Conservation (phyloP, 306 rosid species). For the Dalbergia cultrata region DNA sequence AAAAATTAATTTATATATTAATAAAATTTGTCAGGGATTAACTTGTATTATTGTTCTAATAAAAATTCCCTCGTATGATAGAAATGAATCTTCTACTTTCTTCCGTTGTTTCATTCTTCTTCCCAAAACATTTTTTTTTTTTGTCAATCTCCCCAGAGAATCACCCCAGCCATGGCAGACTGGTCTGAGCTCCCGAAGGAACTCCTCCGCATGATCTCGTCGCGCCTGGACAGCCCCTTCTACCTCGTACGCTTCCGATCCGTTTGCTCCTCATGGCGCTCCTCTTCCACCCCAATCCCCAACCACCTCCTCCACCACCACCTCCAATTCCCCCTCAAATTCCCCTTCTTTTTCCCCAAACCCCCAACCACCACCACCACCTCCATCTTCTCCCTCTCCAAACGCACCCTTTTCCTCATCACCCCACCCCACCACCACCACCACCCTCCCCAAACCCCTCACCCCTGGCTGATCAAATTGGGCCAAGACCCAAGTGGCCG, state of each 20-base stretch:
- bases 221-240: slow-evolving; percentile 27
- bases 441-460: not conserved
- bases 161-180: slow-evolving; percentile 30
- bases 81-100: too few species aligned
- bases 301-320: not conserved
- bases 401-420: slow-evolving; percentile 43
- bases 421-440: not conserved
- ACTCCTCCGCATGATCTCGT: slow-evolving; percentile 25
- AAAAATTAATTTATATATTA: too few species aligned
- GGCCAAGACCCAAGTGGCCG: not conserved
- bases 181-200: slow-evolving; percentile 48
- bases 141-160: not conserved
- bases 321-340: not conserved
- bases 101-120: too few species aligned
- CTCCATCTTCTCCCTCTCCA: slow-evolving; percentile 38
- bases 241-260: slow-evolving; percentile 48
- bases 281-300: not conserved
- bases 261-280: slow-evolving; percentile 53
- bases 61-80: too few species aligned
- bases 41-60: too few species aligned
- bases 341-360: slow-evolving; percentile 14
- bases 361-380: not conserved
- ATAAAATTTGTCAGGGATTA: too few species aligned
- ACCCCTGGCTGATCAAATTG: slow-evolving; percentile 46
- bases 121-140: too few species aligned